A percentile compares a stretch with the other conserved stretches of the same genome.
These are phyloP conservation scores for Cetraspora pellucida DNA, from an alignment of 192 early-diverging fungal genomes.

Conservation along the genomic window DNA sequence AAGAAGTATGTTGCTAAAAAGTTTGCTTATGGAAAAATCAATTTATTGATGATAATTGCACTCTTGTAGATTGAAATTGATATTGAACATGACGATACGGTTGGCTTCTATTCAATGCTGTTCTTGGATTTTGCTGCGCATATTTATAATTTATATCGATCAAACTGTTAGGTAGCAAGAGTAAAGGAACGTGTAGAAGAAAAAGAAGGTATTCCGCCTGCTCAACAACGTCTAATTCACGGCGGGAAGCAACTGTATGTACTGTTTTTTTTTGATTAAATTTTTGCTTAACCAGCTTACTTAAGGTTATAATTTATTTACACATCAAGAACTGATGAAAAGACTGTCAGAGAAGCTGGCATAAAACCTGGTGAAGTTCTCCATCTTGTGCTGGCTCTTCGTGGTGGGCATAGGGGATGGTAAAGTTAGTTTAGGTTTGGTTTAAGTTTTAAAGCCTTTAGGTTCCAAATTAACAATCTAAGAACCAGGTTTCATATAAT, in stretches of 20 bases:
- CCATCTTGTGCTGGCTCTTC: constrained; percentile 93
- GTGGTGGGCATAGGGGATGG: constrained; percentile 66
- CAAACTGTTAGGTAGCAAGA: constrained; percentile 60
- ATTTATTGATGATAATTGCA: not conserved
- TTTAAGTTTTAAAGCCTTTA: no score
- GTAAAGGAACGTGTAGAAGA: constrained; percentile 94
- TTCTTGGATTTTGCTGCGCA: not conserved
- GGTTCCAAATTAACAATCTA: no score
- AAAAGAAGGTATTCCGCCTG: constrained; percentile 96
- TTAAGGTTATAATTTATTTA: not conserved
- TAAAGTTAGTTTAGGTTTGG: no score
- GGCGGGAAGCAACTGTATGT: constrained; percentile 91
- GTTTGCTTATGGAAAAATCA: not conserved
- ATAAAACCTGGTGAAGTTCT: constrained; percentile 82
- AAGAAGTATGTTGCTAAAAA: constrained; percentile 63
- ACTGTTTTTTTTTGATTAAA: not conserved
- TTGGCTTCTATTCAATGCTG: constrained; percentile 16
- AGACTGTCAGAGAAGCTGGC: constrained; percentile 64
- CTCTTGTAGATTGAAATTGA: constrained; percentile 82
- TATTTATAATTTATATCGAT: not conserved
- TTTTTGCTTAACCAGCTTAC: not conserved
- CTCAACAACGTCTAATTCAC: constrained; percentile 94
- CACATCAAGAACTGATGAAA: constrained; percentile 73
- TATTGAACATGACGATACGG: constrained; percentile 78
- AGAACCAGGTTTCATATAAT: no score